Conservation (phyloP, 495 filamentous ascomycete genomes). For the Aspergillus nanangensis region DNA sequence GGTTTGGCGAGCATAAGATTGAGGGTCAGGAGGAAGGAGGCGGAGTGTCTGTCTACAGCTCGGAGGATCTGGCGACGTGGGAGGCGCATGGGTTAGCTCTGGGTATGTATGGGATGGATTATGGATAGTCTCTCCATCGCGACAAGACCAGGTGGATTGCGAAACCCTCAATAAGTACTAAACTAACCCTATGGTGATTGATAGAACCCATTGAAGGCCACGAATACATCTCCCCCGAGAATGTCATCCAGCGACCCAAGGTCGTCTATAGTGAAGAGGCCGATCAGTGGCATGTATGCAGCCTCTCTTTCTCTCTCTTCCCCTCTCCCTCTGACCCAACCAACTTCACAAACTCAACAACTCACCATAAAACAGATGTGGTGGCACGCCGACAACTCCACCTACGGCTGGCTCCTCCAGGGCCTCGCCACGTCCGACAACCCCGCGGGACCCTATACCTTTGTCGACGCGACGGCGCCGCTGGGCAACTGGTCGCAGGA, state of each 20-base stretch:
- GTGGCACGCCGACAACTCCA: conserved; percentile 27
- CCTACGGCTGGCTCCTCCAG: conserved; percentile 20
- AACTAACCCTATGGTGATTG: too few relatives aligned
- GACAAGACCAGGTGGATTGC: too few relatives aligned
- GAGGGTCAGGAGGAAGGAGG: conserved; percentile 21
- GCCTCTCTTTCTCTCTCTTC: too few relatives aligned
- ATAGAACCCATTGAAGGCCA: conserved; percentile 20
- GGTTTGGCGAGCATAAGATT: conserved; percentile 25
- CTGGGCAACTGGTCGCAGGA: conserved; percentile 29
- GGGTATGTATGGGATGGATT: too few relatives aligned
- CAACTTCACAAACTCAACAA: too few relatives aligned
- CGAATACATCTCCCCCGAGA: conserved; percentile 16
- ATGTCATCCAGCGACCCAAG: conserved; percentile 24
- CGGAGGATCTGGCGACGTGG: conserved; percentile 20
- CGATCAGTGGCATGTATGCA: conserved; percentile 18
- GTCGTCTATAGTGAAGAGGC: conserved; percentile 21
- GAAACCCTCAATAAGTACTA: too few relatives aligned
- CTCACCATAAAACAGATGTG: conserved; percentile 12
- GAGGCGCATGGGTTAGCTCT: conserved; percentile 16
- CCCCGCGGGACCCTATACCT: conserved; percentile 17
- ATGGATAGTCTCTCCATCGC: too few relatives aligned
- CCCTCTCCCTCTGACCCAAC: too few relatives aligned
- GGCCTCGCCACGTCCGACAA: conserved; percentile 18
- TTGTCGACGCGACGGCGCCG: conserved; percentile 20
- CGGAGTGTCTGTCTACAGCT: conserved; percentile 22